phyloP scores from a whole-genome alignment of 2,329 filamentous ascomycete species.

The Colletotrichum sublineola region DNA sequence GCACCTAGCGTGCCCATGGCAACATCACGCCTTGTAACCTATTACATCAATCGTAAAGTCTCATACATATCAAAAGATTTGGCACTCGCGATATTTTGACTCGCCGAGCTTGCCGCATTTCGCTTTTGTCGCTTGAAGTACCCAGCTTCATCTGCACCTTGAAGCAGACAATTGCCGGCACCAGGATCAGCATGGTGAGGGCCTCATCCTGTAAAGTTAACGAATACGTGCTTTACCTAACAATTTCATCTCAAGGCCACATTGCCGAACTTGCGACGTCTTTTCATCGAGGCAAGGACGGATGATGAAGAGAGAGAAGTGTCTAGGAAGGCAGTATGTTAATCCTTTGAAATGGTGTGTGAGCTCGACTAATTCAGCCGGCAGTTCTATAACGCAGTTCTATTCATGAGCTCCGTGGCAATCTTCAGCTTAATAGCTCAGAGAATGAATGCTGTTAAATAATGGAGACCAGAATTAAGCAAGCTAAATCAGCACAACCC shows the following conservation, averaged over 20 bases:
- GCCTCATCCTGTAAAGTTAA: not conserved
- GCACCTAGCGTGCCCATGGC: not conserved
- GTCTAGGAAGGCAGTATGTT: constrained; percentile 87
- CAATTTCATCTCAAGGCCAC: constrained; percentile 68
- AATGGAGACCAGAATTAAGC: not conserved
- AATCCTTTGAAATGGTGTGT: constrained; percentile 13
- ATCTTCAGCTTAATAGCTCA: constrained; percentile 95
- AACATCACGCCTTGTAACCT: not conserved
- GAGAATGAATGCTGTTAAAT: constrained; percentile 73
- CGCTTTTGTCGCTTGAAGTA: not conserved
- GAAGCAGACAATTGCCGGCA: not conserved
- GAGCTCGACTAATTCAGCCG: not conserved
- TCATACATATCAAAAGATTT: not conserved
- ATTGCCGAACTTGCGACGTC: constrained; percentile 92
- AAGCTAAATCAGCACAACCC: not conserved
- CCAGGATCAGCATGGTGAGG: constrained; percentile 34
- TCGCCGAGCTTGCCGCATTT: no score
- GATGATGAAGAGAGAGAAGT: constrained; percentile 96
- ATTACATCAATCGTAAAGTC: not conserved
- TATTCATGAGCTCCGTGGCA: constrained; percentile 96
- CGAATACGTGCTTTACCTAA: constrained; percentile 21
- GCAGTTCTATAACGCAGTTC: constrained; percentile 96
- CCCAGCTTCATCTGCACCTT: no score
- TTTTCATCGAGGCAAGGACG: constrained; percentile 94
- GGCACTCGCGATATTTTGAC: not conserved